Evolutionary conservation across 306 rosid species (phyloP), one percentile per base, ranked within the genome.

Genomic region (Oxytropis ochrocephala): DNA sequence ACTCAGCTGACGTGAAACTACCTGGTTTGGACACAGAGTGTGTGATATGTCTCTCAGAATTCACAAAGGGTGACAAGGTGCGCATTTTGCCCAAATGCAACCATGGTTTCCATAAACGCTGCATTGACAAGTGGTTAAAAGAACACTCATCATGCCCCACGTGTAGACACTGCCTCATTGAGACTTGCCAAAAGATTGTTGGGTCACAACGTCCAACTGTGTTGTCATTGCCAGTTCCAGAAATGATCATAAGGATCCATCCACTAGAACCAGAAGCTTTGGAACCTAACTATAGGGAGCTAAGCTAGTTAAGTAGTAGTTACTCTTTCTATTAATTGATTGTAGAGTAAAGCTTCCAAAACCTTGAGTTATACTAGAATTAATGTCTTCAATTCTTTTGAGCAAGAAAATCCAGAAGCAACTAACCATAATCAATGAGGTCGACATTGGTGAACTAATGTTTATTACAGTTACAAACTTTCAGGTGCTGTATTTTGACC

Each of bases 121-220:
- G 98, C 78, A 90, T 93, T 44, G 98, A 90, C 67, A 93, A 82
- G 62, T 93, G 98, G 98, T 70, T 93, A 0, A 84, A 80, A 27
- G 85, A 89, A 2, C 94, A 90, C 54, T 88, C 97, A 0, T 93
- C 98, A 1, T 93, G 98, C 75, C 98, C 98, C 9, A 93, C 82
- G 66, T 93, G 98, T 39, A 77, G 98, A 30, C 94, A 88, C 47
- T 85, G 90, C 67, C 85, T 90, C n/a, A 78, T 93, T 5, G 86
- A 83, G 43, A 90, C 90, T 0, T 85, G 91, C 48, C 82, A 78
- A 14, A 90, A 90, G 74, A 85, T 93, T 46, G 85, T 85, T 9
- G 93, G 85, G 0, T 69, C 86, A 49, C 75, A 67, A 7, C 83
- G 39, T 52, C 70, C 69, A 3, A 30, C 80, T 12, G 24, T 18